Base-by-base conservation (phyloP, 352 stramenopile species). In the Pilasporangium apinafurcum region DNA sequence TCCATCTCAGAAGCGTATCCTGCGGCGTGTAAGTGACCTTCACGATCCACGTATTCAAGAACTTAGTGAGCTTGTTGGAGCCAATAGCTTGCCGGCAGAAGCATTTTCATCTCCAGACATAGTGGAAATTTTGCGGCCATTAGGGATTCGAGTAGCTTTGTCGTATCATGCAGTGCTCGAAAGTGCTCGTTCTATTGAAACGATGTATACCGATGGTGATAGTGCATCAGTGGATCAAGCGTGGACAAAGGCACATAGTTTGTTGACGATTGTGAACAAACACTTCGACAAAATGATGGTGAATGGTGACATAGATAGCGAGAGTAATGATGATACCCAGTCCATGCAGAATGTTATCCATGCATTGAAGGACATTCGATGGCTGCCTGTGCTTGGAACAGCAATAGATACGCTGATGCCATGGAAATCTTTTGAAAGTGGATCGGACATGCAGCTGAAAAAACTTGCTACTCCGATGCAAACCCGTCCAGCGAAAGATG, bases 141-240 rank as follows among this genome's bases (percentile, higher is more conserved):
- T 88, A 1, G 79, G 79, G 0, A 55, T 91, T 40, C 71, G 69
- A 18, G 75, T 64, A 14, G 65, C 49, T 14, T 37, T 91, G 27
- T 87, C 79, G 5, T 86, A 74, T 21, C 73, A 84, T 42, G 73
- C 75, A 27, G 72, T 91, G 12, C 29, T 87, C 22, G 76, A 91
- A 38, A 87, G 75, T 47, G 75, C 79, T 18, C 57, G 59, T 6
- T 83, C 59, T 0, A 71, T 91, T 20, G 73, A 91, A 41, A 17
- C 40, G 8, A 62, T 89, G 51, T 69, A 68, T 38, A 36, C 36
- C 21, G 53, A 64, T 46, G 37, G 48, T 5, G 46, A 38, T 9
- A 39, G 48, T 12, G 33, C 27, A 5, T 47, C 57, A 16, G 25
- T 36, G 10, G 53, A 62, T 8, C 41, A 45, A 6, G 68, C 68